phyloP scores from a whole-genome alignment of 768 basidiomycete genomes.

The Sarcomyxa edulis region DNA sequence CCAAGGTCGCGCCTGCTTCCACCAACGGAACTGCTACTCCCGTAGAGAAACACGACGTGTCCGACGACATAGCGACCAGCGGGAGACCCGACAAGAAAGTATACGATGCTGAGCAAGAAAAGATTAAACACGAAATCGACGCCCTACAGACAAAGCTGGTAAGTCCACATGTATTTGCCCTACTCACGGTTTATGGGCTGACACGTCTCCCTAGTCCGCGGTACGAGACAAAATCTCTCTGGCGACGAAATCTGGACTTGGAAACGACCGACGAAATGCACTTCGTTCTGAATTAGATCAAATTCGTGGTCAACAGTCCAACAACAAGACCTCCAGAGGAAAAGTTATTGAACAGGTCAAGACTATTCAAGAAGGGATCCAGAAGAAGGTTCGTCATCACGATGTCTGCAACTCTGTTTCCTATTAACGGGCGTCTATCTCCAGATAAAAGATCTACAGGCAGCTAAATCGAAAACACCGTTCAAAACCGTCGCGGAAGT shows the following conservation, averaged over 20 bases:
- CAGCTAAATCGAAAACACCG: slow-evolving; percentile 67
- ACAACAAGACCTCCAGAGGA: slow-evolving; percentile 60
- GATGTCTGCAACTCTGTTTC: background rate
- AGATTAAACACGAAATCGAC: slow-evolving; percentile 80
- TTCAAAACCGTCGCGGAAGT: slow-evolving; percentile 85
- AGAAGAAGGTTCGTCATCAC: slow-evolving; percentile 83
- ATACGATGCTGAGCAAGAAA: slow-evolving; percentile 85
- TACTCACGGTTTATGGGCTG: no score
- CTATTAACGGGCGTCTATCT: slow-evolving; percentile 4
- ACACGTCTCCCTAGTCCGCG: slow-evolving; percentile 53
- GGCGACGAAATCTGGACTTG: slow-evolving; percentile 53
- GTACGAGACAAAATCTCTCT: slow-evolving; percentile 74
- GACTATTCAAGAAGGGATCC: slow-evolving; percentile 65
- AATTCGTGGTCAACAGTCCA: slow-evolving; percentile 75
- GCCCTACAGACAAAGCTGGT: slow-evolving; percentile 75
- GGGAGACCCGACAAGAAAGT: slow-evolving; percentile 80
- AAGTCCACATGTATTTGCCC: slow-evolving; percentile 26
- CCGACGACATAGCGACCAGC: slow-evolving; percentile 25
- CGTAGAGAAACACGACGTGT: slow-evolving; percentile 37
- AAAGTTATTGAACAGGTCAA: slow-evolving; percentile 81
- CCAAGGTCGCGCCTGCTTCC: slow-evolving; percentile 36
- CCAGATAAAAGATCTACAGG: slow-evolving; percentile 84
- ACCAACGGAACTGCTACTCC: slow-evolving; percentile 46
- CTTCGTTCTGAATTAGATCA: slow-evolving; percentile 79
- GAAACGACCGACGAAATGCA: slow-evolving; percentile 63